Base-by-base conservation (phyloP, 352 stramenopile species). In the Peronospora destructor region DNA sequence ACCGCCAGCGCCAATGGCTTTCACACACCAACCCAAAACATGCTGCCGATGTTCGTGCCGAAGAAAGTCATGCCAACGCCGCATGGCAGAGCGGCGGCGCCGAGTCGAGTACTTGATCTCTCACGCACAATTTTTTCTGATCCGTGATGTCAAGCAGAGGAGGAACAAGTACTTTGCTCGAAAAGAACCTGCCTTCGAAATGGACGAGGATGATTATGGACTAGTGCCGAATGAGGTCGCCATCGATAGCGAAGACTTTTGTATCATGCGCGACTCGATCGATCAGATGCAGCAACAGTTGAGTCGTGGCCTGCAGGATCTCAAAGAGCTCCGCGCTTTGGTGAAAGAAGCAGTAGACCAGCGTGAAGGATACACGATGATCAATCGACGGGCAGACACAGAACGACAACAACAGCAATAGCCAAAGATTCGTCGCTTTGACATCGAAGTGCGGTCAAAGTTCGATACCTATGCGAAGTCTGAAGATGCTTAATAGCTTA, bases 241-340 rank as follows among this genome's bases (percentile, higher is more conserved):
- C 2, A 49, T 71, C 26, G 39, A 45, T 21, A 49, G 14, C 34
- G 36, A 59, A 1, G 53, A 65, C 50, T 6, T 71, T 6, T 47
- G 55, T 9, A 17, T 29, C 37, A 68, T 71, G 53, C 49, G 46
- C 23, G 45, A 59, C 36, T 68, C 58, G 9, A 54, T 71, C 13
- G 13, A 65, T 19, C 19, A 35, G 6, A 71, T 71, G 62, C 58
- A 65, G 46, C 45, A 52, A 17, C 58, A 68, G 42, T 25, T 71
- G n/a, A 51, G 38, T 34, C 58, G 52, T 13, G 62, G 53, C 14
- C 38, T 68, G 12, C 41, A 47, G 1, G 42, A 71, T 10, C 52
- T 71, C 21, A 37, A 57, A 17, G 54, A 65, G 41, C 61, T 71
- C 11, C 54, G 62, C 9, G 55, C 28, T 6, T 13, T 71, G n/a